Evolutionary conservation across 306 rosid genomes (phyloP), one percentile per base, ranked within the genome.

Genomic region (Trifolium subterraneum): DNA sequence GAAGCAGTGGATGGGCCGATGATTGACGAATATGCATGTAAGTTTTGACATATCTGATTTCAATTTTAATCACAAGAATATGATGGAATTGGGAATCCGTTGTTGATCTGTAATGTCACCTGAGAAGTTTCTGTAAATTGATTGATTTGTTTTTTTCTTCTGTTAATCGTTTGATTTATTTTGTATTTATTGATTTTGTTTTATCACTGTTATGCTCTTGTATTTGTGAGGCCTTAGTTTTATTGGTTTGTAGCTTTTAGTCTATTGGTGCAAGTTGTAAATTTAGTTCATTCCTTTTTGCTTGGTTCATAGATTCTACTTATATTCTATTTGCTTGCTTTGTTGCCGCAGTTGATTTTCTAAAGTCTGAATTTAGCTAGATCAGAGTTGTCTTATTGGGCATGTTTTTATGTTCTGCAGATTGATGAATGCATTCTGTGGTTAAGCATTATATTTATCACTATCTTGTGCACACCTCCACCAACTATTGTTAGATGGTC

Each of bases 401-500:
- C 58, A 56, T 56, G 18, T 22, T 23, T 22, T 64, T 22, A 66
- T 81, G 8, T 56, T 18, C 23, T 80, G 86, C 88, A 94, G 99
- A 84, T 92, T 79, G 88, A 90, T 60, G 99, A 94, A 79, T 94
- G 99, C 87, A 90, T 94, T 80, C 75, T 94, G 52, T 91, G 97
- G 99, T 79, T 94, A 78, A 88, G 99, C 89, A 90, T 94, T 72
- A 64, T 92, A 83, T 94, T 92, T 87, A 87, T 94, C 83, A 92
- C 99, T 72, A 92, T 94, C 69, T 67, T 94, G 92, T 94, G 97
- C 60, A 94, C 99, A 35, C 99, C 99, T 15, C 99, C 86, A 75
- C 99, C 96, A 52, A 94, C 99, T 70, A 80, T 94, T 58, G 93
- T 94, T 77, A 84, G 97, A 81, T 94, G 99, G 99, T 94, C 99